Evolutionary conservation across 768 basidiomycete genomes (phyloP).

Genomic region (Phlebiopsis flavidoalba): DNA sequence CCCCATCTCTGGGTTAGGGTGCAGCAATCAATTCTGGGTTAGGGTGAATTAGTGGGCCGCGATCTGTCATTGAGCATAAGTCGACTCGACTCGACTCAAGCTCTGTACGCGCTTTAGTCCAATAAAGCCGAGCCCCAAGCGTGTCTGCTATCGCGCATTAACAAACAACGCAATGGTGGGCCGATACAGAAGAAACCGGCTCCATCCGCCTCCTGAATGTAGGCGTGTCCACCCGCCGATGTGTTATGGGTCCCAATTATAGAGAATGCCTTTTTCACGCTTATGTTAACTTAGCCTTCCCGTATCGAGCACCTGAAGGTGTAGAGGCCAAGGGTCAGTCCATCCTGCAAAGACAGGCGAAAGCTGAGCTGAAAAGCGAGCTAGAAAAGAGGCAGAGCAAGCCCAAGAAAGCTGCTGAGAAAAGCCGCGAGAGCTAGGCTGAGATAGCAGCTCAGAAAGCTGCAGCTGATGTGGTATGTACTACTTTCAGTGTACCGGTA

Average conservation of each 20-base stretch:
- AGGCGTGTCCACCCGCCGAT: too few species aligned
- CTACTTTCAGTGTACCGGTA: not conserved
- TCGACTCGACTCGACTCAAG: slow-evolving; percentile 1
- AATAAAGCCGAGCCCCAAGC: not conserved
- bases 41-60: not conserved
- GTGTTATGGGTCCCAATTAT: not conserved
- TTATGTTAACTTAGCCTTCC: not conserved
- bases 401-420: slow-evolving; percentile 82
- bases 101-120: not conserved
- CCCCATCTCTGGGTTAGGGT: slow-evolving; percentile 3
- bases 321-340: slow-evolving; percentile 47
- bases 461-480: slow-evolving; percentile 53
- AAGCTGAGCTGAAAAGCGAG: too few species aligned
- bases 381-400: slow-evolving; percentile 91
- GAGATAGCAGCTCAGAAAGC: slow-evolving; percentile 66
- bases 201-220: too few species aligned
- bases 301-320: slow-evolving; percentile 13
- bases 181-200: slow-evolving; percentile 15
- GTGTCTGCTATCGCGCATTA: not conserved
- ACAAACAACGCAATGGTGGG: slow-evolving; percentile 15
- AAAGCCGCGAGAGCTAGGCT: slow-evolving; percentile 71
- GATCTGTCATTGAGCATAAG: slow-evolving; percentile 1
- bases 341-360: too few species aligned
- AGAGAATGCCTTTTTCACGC: not conserved
- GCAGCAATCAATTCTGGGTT: not conserved